phyloP scores from a whole-genome alignment of 2,329 filamentous ascomycete species.

The Colletotrichum ledebouriae region DNA sequence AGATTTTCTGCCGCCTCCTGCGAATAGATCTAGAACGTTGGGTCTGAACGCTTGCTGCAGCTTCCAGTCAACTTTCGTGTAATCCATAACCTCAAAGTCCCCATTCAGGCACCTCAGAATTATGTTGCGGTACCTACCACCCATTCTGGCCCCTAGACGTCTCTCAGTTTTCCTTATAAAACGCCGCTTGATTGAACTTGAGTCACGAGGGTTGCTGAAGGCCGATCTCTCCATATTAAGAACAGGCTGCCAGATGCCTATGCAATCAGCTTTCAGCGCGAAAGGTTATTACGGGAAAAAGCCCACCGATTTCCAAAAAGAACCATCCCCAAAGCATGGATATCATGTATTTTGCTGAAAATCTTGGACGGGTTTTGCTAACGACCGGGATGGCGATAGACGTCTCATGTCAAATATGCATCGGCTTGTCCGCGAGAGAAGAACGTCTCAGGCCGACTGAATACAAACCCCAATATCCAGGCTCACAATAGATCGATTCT shows the following conservation, averaged over 20 bases:
- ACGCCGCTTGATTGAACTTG: neutral
- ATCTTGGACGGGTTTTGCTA: neutral
- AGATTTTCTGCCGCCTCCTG: neutral
- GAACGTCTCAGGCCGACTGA: neutral
- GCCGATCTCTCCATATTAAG: neutral
- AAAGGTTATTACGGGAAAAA: accelerated
- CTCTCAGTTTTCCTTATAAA: neutral
- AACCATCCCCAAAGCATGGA: neutral
- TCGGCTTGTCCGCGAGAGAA: neutral
- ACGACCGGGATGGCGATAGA: neutral
- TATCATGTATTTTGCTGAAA: neutral
- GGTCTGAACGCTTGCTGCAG: neutral
- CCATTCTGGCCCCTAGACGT: neutral
- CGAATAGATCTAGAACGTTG: neutral
- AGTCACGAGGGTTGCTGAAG: neutral
- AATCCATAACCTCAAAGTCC: neutral
- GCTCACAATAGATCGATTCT: accelerated
- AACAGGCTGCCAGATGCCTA: neutral
- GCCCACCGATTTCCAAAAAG: neutral
- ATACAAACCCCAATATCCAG: neutral
- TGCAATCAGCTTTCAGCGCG: too few relatives aligned
- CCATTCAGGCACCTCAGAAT: neutral
- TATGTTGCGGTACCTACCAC: neutral
- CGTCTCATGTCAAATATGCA: neutral
- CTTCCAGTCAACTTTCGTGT: neutral